Conservation (phyloP, 2,329 filamentous ascomycete genomes). For the Calonectria ilicicola region DNA sequence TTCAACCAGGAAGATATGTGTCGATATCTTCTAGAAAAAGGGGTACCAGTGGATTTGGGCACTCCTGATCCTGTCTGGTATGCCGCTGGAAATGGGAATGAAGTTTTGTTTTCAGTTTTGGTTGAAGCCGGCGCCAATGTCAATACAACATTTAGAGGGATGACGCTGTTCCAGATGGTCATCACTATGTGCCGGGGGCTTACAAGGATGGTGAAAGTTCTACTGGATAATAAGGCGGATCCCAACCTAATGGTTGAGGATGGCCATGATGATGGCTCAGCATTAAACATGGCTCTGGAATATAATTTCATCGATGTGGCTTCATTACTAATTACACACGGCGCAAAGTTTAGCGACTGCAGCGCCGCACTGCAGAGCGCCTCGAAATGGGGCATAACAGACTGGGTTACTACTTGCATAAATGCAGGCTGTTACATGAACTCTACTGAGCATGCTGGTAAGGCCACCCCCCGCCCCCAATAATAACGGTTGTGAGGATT, state of each 20-base stretch:
- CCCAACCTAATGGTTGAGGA: not conserved
- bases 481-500: too few relatives aligned
- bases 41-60: not conserved
- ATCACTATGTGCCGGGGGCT: not conserved
- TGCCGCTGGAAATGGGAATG: not conserved
- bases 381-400: too few relatives aligned
- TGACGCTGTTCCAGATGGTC: not conserved
- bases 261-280: not conserved
- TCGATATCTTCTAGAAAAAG: not conserved
- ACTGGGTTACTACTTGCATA: too few relatives aligned
- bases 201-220: not conserved
- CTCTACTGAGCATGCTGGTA: too few relatives aligned
- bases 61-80: not conserved
- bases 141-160: not conserved
- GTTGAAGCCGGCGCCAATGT: not conserved
- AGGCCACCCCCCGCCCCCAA: too few relatives aligned
- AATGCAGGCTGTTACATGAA: too few relatives aligned
- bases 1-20: not conserved
- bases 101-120: not conserved
- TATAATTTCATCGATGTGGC: not conserved
- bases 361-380: too few relatives aligned
- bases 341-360: too few relatives aligned
- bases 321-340: not conserved
- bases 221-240: not conserved
- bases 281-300: not conserved